Percentiles rank a stretch among this genome's conserved stretches.
Evolutionary conservation across 2,329 filamentous ascomycete genomes (phyloP).

Genomic region (Biscogniauxia sp.): DNA sequence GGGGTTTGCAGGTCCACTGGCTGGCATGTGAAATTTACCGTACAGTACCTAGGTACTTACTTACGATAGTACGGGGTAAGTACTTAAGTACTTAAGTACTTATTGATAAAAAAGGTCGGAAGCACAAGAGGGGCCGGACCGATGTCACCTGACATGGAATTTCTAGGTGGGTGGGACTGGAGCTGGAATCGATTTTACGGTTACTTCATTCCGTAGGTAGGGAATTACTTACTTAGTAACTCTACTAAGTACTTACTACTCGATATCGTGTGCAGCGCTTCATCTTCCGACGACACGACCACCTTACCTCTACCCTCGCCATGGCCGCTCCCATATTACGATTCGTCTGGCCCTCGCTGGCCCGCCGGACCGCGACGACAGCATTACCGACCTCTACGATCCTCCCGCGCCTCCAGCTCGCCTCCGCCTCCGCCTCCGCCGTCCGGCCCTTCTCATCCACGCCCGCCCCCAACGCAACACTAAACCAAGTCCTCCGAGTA

Average conservation of each 20-base stretch:
- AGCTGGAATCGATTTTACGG: too few relatives aligned
- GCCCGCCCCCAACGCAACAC: conserved; percentile 56
- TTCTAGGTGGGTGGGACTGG: conserved; percentile 2
- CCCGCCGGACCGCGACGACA: conserved; percentile 31
- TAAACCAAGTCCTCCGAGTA: conserved; percentile 69
- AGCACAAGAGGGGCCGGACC: conserved; percentile 7
- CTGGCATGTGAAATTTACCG: neutral
- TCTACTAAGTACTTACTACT: too few relatives aligned
- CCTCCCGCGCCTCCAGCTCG: conserved; percentile 16
- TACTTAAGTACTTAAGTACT: too few relatives aligned
- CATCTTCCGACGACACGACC: neutral
- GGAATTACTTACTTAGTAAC: too few relatives aligned
- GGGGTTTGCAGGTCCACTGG: conserved; percentile 2
- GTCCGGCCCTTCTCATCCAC: conserved; percentile 58
- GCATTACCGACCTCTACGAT: conserved; percentile 19
- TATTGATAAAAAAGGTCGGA: conserved; percentile 1
- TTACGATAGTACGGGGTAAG: neutral
- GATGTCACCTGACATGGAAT: conserved; percentile 21
- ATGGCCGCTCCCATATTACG: conserved; percentile 33
- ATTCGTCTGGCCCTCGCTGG: conserved; percentile 30
- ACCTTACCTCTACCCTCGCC: conserved; percentile 2
- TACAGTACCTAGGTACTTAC: too few relatives aligned
- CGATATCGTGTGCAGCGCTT: conserved; percentile 4
- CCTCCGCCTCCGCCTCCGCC: conserved; percentile 2
- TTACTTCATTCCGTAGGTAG: too few relatives aligned